A percentile compares a stretch with the other conserved stretches of the same genome.
phyloP scores from a whole-genome alignment of 2,329 filamentous ascomycete genomes.

The Penicillium thymicola region DNA sequence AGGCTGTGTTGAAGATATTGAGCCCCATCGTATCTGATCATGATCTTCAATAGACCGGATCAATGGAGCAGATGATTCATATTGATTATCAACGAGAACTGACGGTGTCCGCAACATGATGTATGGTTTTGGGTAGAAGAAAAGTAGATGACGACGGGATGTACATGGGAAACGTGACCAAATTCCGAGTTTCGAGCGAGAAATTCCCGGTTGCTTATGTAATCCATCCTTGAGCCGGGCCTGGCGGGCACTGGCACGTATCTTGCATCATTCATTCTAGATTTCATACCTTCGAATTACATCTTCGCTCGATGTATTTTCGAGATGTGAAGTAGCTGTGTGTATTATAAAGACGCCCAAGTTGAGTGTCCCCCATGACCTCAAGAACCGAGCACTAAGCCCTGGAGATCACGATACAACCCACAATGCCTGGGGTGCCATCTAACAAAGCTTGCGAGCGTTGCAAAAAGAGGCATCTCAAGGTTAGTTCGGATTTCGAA shows the following conservation, averaged over 20 bases:
- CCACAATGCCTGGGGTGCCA: slow-evolving; percentile 38
- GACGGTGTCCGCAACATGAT: slow-evolving; percentile 4
- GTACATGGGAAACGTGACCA: background rate
- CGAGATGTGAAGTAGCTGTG: slow-evolving; percentile 1
- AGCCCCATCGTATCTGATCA: slow-evolving; percentile 2
- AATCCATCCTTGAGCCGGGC: background rate
- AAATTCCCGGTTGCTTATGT: background rate
- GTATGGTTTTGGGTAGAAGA: background rate
- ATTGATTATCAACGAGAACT: background rate
- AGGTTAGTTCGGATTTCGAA: slow-evolving; percentile 24
- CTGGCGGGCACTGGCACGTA: background rate
- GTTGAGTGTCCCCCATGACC: background rate
- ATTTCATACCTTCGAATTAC: background rate
- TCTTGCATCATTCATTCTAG: slow-evolving; percentile 4
- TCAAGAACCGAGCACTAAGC: background rate
- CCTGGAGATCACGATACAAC: background rate
- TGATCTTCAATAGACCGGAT: slow-evolving; percentile 10
- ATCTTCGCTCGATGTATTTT: background rate
- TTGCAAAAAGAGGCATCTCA: slow-evolving; percentile 40
- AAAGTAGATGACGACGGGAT: slow-evolving; percentile 8
- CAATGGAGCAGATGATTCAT: background rate
- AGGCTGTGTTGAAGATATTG: slow-evolving; percentile 7
- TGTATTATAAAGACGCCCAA: background rate
- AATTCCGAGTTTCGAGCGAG: background rate
- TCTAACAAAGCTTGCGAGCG: slow-evolving; percentile 41